Evolutionary conservation across 345 rosid species (phyloP), one percentile per base, ranked within the genome.

Genomic region (Gossypium anomalum): DNA sequence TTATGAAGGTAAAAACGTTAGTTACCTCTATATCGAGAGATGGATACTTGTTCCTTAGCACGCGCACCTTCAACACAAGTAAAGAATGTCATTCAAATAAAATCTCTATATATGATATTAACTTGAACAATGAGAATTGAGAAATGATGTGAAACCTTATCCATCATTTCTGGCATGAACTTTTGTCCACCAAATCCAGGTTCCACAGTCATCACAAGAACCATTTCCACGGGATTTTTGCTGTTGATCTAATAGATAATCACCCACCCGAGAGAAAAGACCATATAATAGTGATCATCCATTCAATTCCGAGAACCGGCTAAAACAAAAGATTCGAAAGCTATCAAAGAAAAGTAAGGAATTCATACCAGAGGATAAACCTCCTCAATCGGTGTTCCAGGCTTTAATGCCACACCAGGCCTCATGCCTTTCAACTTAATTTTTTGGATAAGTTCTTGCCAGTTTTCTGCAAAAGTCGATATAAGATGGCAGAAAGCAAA

Each of bases 141-240:
- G 25, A 75, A 71, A 79, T 0, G 9, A 52, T 22, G 34, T 45
- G 49, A 12, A 52, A 94, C 97, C 92, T 91, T 94, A 47, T 90
- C 91, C 97, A 94, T 94, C 85, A 76, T 92, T 44, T 73, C 83
- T 22, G 87, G 94, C 94, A 94, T 94, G 85, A 94, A 94, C 82
- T 91, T 91, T 76, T 92, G 97, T 57, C 97, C 98, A 10, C 97
- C 97, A 79, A 92, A 92, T 68, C 94, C 97, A n/a, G 72, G 72
- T 76, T 92, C 97, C 20, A 92, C 94, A 4, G 97, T 92, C 97
- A 94, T 92, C 73, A 94, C 94, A 71, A 93, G 99, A 78, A 94
- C 99, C 94, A 93, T 84, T 77, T 93, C 97, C 48, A 95, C 97
- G 0, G 92, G 92, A 82, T 82, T 79, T 85, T 82, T 80, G 67